Evolutionary conservation across 83 land plant species (phyloP).

Genomic region (Larix sibirica): DNA sequence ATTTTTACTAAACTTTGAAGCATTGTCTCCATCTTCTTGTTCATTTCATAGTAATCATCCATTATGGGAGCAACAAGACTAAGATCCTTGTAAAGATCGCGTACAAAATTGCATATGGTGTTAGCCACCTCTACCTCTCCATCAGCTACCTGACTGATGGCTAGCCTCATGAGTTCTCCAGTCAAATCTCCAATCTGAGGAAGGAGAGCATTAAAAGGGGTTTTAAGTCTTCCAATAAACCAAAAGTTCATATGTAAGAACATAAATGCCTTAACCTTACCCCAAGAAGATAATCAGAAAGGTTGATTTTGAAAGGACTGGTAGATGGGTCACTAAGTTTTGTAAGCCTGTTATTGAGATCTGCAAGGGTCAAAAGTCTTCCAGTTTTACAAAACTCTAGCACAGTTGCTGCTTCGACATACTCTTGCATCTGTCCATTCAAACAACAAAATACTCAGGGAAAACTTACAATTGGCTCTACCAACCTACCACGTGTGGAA

Average conservation of each 20-base stretch:
- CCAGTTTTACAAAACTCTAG: constrained; percentile 78
- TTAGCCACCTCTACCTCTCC: constrained; percentile 76
- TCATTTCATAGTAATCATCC: constrained; percentile 78
- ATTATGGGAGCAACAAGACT: constrained; percentile 60
- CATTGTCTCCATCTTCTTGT: constrained; percentile 85
- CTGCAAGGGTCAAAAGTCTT: constrained; percentile 62
- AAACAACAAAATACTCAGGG: not conserved
- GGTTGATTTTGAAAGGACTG: constrained; percentile 63
- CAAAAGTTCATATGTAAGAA: not conserved
- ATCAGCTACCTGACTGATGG: constrained; percentile 78
- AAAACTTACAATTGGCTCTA: not conserved
- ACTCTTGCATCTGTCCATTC: constrained; percentile 77
- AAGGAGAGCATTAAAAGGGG: not conserved
- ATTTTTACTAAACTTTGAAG: constrained; percentile 84
- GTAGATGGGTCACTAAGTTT: constrained; percentile 58
- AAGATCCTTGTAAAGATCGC: constrained; percentile 66
- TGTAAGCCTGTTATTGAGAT: constrained; percentile 56
- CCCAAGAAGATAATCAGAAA: constrained; percentile 86
- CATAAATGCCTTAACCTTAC: constrained; percentile 31
- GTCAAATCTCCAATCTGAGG: constrained; percentile 83
- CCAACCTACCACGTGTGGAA: not conserved
- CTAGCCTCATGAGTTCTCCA: constrained; percentile 93
- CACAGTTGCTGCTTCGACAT: constrained; percentile 88
- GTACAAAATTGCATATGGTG: constrained; percentile 71
- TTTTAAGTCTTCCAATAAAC: not conserved